Conservation (phyloP, 306 rosid species). For the Citrullus amarus region DNA sequence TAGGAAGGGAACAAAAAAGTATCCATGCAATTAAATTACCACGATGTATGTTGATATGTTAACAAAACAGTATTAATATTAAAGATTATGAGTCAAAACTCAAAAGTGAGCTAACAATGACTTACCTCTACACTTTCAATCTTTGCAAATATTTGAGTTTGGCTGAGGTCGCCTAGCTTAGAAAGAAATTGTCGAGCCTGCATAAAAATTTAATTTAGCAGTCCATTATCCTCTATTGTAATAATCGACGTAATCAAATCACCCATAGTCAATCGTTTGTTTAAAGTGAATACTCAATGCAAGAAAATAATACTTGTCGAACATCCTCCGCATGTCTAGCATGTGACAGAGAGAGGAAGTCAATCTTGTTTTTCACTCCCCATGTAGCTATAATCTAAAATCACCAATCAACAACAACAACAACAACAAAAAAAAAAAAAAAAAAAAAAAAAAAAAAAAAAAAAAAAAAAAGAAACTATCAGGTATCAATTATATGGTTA, state of each 20-base stretch:
- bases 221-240: constrained; percentile 3
- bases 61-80: not conserved
- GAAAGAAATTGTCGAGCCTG: constrained; percentile 38
- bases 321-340: constrained; percentile 46
- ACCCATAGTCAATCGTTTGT: not conserved
- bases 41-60: not conserved
- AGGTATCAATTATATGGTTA: not conserved
- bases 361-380: constrained; percentile 42
- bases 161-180: constrained; percentile 37
- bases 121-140: constrained; percentile 38
- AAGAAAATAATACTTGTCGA: constrained; percentile 25
- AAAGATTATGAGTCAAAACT: not conserved
- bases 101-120: not conserved
- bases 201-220: not conserved
- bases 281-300: not conserved
- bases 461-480: not conserved
- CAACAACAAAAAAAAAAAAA: not conserved
- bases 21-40: not conserved
- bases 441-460: not conserved
- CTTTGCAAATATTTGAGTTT: constrained; percentile 45
- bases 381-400: constrained; percentile 32
- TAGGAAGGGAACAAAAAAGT: not conserved
- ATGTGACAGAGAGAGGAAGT: constrained; percentile 40
- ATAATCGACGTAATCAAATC: not conserved
- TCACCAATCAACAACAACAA: not conserved